These are phyloP conservation scores for Astragalus glycyphyllos DNA, from an alignment of 306 rosid genomes.

Conservation along the genomic window DNA sequence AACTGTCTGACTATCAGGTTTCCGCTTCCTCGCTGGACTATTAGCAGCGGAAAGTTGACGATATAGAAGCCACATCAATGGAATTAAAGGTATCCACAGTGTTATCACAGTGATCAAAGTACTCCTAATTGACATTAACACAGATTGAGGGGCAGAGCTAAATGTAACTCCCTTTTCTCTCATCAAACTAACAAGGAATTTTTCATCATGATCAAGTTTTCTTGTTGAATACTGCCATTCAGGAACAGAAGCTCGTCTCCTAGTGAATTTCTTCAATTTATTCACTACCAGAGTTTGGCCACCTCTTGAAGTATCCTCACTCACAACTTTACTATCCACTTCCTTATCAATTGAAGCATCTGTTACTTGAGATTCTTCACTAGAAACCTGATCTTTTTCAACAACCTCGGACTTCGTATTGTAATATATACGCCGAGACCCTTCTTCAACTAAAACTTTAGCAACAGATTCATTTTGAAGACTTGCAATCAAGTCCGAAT, in stretches of 20 bases:
- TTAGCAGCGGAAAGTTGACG: conserved; percentile 92
- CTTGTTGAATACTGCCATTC: conserved; percentile 85
- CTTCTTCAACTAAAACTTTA: conserved; percentile 83
- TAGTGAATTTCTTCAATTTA: conserved; percentile 50
- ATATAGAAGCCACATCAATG: conserved; percentile 95
- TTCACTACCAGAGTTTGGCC: conserved; percentile 46
- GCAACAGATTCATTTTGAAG: conserved; percentile 69
- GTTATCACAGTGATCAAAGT: conserved; percentile 76
- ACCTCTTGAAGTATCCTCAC: conserved; percentile 49
- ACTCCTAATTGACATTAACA: conserved; percentile 73
- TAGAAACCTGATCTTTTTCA: conserved; percentile 46
- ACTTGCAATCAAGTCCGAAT: conserved; percentile 74
- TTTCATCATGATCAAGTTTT: conserved; percentile 87
- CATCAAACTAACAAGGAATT: conserved; percentile 83
- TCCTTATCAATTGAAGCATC: conserved; percentile 45
- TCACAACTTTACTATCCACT: conserved; percentile 42
- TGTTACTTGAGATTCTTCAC: conserved; percentile 45
- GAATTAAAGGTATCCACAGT: conserved; percentile 91
- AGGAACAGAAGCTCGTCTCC: conserved; percentile 54
- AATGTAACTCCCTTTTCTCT: conserved; percentile 82
- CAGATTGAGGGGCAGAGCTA: conserved; percentile 92
- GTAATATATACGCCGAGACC: conserved; percentile 84
- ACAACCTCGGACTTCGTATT: conserved; percentile 43
- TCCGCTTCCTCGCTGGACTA: conserved; percentile 86
- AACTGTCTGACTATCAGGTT: conserved; percentile 63